Conservation (phyloP, 495 filamentous ascomycete species). For the Apodospora peruviana region DNA sequence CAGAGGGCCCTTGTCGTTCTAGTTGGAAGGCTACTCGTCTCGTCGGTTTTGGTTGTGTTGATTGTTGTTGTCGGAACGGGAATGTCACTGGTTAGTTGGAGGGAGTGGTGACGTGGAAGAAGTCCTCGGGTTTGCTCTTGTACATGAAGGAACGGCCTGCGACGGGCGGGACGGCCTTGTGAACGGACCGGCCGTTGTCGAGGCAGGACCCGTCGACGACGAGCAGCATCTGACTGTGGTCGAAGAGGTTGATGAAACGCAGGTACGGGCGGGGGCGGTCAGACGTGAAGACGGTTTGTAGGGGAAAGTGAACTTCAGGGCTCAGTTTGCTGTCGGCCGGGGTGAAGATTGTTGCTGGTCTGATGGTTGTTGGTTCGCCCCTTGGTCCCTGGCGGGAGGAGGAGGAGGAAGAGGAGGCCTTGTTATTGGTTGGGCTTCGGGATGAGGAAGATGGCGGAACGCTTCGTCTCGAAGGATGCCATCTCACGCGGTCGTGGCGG, state of each 20-base stretch:
- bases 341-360: conserved; percentile 21
- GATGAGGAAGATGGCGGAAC: neutral
- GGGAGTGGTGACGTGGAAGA: neutral
- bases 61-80: neutral
- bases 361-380: neutral
- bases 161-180: neutral
- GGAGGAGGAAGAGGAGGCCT: neutral
- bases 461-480: neutral
- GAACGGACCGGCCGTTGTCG: conserved; percentile 27
- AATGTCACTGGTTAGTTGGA: neutral
- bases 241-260: conserved; percentile 32
- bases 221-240: conserved; percentile 35
- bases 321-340: conserved; percentile 17
- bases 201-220: conserved; percentile 37
- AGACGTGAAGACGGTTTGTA: conserved; percentile 22
- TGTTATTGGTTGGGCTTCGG: neutral
- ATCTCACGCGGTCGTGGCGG: too few species aligned
- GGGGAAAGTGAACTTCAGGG: conserved; percentile 29
- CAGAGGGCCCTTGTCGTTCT: conserved; percentile 23
- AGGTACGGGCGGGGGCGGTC: conserved; percentile 16
- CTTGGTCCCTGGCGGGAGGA: neutral
- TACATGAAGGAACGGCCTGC: conserved; percentile 36
- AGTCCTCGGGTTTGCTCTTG: conserved; percentile 9
- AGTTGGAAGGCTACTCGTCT: conserved; percentile 26
- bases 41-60: neutral